A percentile compares a stretch with the other conserved stretches of the same genome.
Evolutionary conservation across 2,329 filamentous ascomycete species (phyloP).

Genomic region (Exserohilum rostratum): DNA sequence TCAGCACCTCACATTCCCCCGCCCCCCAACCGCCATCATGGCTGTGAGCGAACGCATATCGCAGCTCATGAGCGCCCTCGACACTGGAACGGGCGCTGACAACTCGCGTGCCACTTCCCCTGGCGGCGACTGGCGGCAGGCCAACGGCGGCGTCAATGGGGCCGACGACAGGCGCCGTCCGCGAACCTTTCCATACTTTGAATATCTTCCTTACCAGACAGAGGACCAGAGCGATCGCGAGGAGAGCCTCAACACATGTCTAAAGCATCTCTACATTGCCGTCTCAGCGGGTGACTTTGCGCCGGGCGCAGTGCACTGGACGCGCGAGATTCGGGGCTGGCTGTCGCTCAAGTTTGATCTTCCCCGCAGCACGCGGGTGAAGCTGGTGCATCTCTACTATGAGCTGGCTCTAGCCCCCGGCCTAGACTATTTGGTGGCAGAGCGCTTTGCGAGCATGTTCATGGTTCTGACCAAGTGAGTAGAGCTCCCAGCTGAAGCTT

Average conservation of each 20-base stretch:
- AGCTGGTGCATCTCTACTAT: conserved; percentile 89
- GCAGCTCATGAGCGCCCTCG: conserved; percentile 50
- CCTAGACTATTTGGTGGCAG: conserved; percentile 78
- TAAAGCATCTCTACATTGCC: conserved; percentile 92
- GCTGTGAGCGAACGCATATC: conserved; percentile 50
- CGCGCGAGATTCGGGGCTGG: conserved; percentile 93
- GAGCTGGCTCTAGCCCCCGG: conserved; percentile 90
- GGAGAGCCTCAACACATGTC: conserved; percentile 79
- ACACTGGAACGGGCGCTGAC: conserved; percentile 62
- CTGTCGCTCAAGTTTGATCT: conserved; percentile 97
- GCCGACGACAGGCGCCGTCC: conserved; percentile 68
- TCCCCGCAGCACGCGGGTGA: conserved; percentile 79
- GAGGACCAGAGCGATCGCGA: conserved; percentile 82
- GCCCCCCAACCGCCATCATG: conserved; percentile 35
- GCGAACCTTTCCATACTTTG: conserved; percentile 91
- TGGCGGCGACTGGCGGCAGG: conserved; percentile 64
- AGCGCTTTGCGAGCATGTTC: conserved; percentile 96
- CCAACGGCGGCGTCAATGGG: conserved; percentile 56
- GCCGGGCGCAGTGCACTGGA: conserved; percentile 94
- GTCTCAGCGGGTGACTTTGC: conserved; percentile 92
- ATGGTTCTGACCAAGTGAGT: conserved; percentile 90
- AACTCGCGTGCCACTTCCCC: conserved; percentile 88
- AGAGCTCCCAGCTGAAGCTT: background rate
- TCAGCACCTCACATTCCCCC: conserved; percentile 16
- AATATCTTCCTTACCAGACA: conserved; percentile 84